Percentiles rank a stretch among this genome's conserved stretches.
Evolutionary conservation across 2,329 filamentous ascomycete genomes (phyloP).

Genomic region (Lachnellula hyalina): DNA sequence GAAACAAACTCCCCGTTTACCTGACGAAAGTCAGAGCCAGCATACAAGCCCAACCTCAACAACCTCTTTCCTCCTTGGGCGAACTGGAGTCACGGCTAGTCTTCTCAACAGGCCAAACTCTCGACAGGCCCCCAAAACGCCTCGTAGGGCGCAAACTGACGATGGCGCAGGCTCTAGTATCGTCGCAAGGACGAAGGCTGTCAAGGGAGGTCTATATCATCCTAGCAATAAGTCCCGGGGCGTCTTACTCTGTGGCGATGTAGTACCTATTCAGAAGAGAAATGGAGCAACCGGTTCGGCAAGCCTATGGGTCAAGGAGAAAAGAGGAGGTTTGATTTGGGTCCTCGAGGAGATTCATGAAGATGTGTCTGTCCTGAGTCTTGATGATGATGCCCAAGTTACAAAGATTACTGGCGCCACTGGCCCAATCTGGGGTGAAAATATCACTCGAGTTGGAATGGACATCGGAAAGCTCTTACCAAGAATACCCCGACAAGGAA

Average conservation of each 20-base stretch:
- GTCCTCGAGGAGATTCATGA: constrained; percentile 97
- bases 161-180: constrained; percentile 49
- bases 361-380: constrained; percentile 71
- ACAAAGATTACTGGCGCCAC: constrained; percentile 67
- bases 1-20: constrained; percentile 17
- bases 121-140: constrained; percentile 45
- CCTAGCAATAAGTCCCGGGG: constrained; percentile 73
- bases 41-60: constrained; percentile 31
- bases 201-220: constrained; percentile 51
- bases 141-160: constrained; percentile 58
- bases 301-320: constrained; percentile 98
- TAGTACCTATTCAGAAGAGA: constrained; percentile 95
- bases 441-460: constrained; percentile 59
- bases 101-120: constrained; percentile 69
- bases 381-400: constrained; percentile 74
- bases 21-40: constrained; percentile 19
- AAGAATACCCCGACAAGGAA: constrained; percentile 70
- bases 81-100: constrained; percentile 69
- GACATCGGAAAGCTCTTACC: constrained; percentile 77
- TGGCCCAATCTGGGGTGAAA: constrained; percentile 80
- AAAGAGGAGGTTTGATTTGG: constrained; percentile 90
- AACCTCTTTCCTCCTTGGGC: constrained; percentile 61
- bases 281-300: constrained; percentile 89
- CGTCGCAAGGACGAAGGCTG: constrained; percentile 35
- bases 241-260: constrained; percentile 89